Conservation (phyloP, 1,284 basidiomycete genomes). For the Moesziomyces aphidis region DNA sequence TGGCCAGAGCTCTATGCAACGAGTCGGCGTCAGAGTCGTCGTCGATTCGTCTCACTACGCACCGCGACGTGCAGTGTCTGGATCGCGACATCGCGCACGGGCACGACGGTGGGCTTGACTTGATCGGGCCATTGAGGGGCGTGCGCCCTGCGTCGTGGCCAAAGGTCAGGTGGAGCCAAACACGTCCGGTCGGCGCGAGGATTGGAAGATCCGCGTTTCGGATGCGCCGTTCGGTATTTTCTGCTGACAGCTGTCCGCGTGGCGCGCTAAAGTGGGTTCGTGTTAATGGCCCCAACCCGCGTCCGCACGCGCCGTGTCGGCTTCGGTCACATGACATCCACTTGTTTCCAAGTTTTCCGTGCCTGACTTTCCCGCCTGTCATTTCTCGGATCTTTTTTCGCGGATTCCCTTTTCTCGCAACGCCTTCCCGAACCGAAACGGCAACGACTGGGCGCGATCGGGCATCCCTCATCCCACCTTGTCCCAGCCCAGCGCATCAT, state of each 20-base stretch:
- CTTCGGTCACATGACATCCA: slow-evolving; percentile 30
- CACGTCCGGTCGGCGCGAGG: slow-evolving; percentile 29
- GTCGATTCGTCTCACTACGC: too few relatives aligned
- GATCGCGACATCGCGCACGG: too few relatives aligned
- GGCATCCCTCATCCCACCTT: not conserved
- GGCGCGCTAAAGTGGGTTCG: slow-evolving; percentile 39
- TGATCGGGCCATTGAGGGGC: too few relatives aligned
- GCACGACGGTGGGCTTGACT: too few relatives aligned
- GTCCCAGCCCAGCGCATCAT: too few relatives aligned
- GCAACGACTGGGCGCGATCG: not conserved
- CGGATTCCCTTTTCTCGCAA: too few relatives aligned
- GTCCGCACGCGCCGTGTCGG: slow-evolving; percentile 28
- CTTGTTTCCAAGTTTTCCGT: not conserved
- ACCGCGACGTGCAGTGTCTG: too few relatives aligned
- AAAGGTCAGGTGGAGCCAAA: slow-evolving; percentile 33
- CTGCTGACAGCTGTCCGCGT: slow-evolving; percentile 49
- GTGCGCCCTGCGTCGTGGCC: not conserved
- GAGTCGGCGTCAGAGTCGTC: too few relatives aligned
- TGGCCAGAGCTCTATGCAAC: slow-evolving; percentile 3
- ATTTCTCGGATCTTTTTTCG: not conserved
- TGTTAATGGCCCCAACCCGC: slow-evolving; percentile 21
- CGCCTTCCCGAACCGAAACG: too few relatives aligned
- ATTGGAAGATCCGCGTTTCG: slow-evolving; percentile 28
- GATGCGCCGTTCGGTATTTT: slow-evolving; percentile 20
- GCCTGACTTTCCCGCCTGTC: not conserved